phyloP scores from a whole-genome alignment of 805 yeast genomes.

The Saccharomycopsis sp. region DNA sequence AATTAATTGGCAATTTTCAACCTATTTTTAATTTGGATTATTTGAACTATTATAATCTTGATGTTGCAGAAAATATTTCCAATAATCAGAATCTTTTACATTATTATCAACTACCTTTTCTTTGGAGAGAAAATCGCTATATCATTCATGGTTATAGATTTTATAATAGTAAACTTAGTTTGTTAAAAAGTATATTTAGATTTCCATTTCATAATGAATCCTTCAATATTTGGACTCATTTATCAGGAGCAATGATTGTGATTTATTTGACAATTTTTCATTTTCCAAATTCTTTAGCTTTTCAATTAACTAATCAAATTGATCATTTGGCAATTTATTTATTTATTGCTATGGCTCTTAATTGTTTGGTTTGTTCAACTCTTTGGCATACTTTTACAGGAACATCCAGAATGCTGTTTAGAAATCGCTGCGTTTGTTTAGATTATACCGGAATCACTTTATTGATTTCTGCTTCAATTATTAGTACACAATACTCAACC shows the following conservation, averaged over 20 bases:
- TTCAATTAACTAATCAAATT: constrained; percentile 20
- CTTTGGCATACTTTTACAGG: constrained; percentile 90
- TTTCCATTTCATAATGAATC: constrained; percentile 72
- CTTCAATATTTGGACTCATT: constrained; percentile 88
- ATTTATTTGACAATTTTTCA: constrained; percentile 45
- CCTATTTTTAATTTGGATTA: constrained; percentile 15
- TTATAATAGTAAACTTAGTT: constrained; percentile 47
- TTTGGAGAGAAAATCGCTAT: constrained; percentile 88
- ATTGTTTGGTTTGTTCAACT: constrained; percentile 70
- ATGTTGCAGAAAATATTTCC: constrained; percentile 35
- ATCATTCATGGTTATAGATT: constrained; percentile 82
- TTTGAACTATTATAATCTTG: constrained; percentile 35
- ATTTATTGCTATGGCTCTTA: constrained; percentile 62
- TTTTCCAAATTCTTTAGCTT: constrained; percentile 53
- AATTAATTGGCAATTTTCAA: constrained; percentile 14
- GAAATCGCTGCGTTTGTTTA: constrained; percentile 79
- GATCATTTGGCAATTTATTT: constrained; percentile 47
- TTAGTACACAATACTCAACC: constrained; percentile 76
- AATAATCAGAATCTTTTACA: constrained; percentile 44
- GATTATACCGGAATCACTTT: constrained; percentile 94
- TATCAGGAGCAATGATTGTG: constrained; percentile 55
- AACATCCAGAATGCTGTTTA: constrained; percentile 48
- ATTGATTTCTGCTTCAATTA: constrained; percentile 78
- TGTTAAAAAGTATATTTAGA: constrained; percentile 48
- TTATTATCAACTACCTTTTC: constrained; percentile 80